Evolutionary conservation across 441 rosid genomes (phyloP), one percentile per base, ranked within the genome.

Genomic region (Corymbia calophylla): DNA sequence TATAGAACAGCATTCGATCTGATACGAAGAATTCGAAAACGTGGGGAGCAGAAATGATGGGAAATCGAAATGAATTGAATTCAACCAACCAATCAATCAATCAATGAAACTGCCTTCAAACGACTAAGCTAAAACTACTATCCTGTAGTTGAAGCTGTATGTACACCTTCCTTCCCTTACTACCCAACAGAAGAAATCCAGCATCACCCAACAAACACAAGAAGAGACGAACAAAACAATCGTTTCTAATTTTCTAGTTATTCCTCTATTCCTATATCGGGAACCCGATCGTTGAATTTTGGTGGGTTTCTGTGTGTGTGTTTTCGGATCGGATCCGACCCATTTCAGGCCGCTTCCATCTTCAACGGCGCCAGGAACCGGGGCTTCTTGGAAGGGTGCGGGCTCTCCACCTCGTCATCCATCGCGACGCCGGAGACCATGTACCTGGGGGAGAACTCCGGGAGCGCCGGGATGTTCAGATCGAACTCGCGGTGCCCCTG

Each of bases 371-470:
- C 27, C 73, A 86, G 68, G 68, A 88, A 25, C 21, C 89, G 87
- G 62, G 89, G 47, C 53, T 90, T 90, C 91, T 90, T 90, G 87
- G 87, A 44, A 3, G 91, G 91, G 55, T 87, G 89, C 23, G 89
- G 91, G 48, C 91, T 90, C 89, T 90, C 91, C 86, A 82, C 91
- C 91, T 87, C 91, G 18, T 90, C 91, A 18, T 88, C 91, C 48
- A 2, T 66, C 51, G 5, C 49, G 44, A 39, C 44, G 48, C 86
- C 88, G 87, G 88, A 87, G 77, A 89, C 56, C 1, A 23, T 55
- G 87, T 87, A 89, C 86, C 77, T 87, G 48, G 87, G 90, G 5
- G 91, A 55, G 64, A 89, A 73, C 14, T 90, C 91, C 88, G 89
- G 88, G 60, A 87, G 80, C 16, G 89, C 89, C 17, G 91, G 91